A percentile compares a stretch with the other conserved stretches of the same genome.
Evolutionary conservation across 306 rosid genomes (phyloP).

Genomic region (Benincasa hispida): DNA sequence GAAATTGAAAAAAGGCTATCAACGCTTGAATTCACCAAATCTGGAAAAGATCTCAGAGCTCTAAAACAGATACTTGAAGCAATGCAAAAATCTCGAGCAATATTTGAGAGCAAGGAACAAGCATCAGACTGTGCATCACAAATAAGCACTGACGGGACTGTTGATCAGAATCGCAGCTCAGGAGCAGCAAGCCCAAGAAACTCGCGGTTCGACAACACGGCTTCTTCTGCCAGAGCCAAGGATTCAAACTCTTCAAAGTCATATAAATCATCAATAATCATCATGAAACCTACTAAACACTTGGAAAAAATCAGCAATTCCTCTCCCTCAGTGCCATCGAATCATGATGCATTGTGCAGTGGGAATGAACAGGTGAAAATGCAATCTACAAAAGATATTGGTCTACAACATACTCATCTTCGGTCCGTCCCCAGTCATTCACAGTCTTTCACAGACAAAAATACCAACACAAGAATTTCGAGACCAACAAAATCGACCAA

Average conservation of each 20-base stretch:
- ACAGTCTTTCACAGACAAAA: slow-evolving; percentile 21
- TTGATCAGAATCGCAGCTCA: slow-evolving; percentile 27
- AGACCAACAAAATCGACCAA: slow-evolving; percentile 27
- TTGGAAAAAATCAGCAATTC: slow-evolving; percentile 23
- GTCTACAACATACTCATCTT: slow-evolving; percentile 17
- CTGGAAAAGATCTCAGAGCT: slow-evolving; percentile 92
- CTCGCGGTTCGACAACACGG: slow-evolving; percentile 10
- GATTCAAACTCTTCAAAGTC: slow-evolving; percentile 3
- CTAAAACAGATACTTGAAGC: slow-evolving; percentile 83
- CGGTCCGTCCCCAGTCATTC: slow-evolving; percentile 20
- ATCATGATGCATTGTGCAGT: slow-evolving; percentile 20
- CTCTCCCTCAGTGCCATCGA: slow-evolving; percentile 14
- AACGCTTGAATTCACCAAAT: slow-evolving; percentile 73
- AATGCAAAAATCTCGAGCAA: slow-evolving; percentile 59
- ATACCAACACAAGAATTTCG: slow-evolving; percentile 20
- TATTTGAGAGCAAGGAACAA: slow-evolving; percentile 32
- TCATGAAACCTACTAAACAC: slow-evolving; percentile 49
- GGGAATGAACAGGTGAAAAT: slow-evolving; percentile 27
- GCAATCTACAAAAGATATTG: slow-evolving; percentile 21
- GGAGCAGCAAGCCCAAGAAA: slow-evolving; percentile 35
- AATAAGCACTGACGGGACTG: slow-evolving; percentile 11
- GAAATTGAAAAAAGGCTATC: slow-evolving; percentile 80
- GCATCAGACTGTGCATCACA: slow-evolving; percentile 31
- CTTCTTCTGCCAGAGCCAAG: slow-evolving; percentile 16
- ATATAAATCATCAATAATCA: slow-evolving; percentile 33